Base-by-base conservation (phyloP, 495 filamentous ascomycete genomes). In the Ramalina intermedia region DNA sequence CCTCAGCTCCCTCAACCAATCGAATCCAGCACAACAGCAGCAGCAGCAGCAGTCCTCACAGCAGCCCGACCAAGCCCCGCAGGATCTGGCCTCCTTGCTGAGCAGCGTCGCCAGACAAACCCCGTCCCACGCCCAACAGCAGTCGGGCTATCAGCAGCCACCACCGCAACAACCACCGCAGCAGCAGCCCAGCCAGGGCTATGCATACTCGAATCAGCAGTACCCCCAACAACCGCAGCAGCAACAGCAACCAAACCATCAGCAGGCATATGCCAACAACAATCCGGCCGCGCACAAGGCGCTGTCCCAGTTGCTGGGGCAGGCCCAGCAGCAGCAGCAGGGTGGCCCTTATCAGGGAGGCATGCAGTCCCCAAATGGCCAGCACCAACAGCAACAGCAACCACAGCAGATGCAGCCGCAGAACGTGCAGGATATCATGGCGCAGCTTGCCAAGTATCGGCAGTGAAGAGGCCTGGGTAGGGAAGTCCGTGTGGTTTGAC, bases 11-110 rank as follows among this genome's bases (percentile, higher is more conserved):
- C 66, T 84, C 37, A 57, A 67, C 29, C 46, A 48, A 41, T 23
- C 17, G 23, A 61, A 52, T 29, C 57, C 59, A 26, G 49, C 53
- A 41, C 45, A 50, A 41, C 45, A 50, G 3, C 33, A 50, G 17
- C 50, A 42, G 13, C 39, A 51, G 16, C 53, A 53, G n/a, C 48
- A 46, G 24, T 40, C 18, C 26, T 52, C 56, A 16, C 60, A 43
- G 29, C 51, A 57, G 21, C 59, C 71, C 27, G 50, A 59, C n/a
- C 70, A 67, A 55, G 23, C 44, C 24, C 52, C 63, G 3, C 69
- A 74, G 9, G 79, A 84, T 56, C 69, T 85, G 49, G 76, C 79
- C 46, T 72, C 72, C 53, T 63, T 84, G 18, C 58, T 84, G 13
- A 72, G 63, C 47, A 68, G 61, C 47, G 68, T 71, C 12, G 60